Percentiles rank a stretch among this genome's conserved stretches.
phyloP scores from a whole-genome alignment of 768 basidiomycete species.

The Megacollybia marginata region DNA sequence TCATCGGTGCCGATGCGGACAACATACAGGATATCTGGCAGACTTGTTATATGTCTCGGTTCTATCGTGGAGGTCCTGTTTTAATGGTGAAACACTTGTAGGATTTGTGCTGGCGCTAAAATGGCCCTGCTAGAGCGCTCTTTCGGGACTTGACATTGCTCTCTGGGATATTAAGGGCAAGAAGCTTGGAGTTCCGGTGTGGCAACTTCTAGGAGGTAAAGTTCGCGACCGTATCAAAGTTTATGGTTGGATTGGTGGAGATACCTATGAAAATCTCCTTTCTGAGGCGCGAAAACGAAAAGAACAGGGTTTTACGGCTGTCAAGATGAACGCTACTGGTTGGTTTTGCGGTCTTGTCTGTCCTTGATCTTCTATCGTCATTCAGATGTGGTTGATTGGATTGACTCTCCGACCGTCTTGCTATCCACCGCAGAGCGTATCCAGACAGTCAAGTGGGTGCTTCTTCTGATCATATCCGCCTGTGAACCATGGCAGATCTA shows the following conservation, averaged over 20 bases:
- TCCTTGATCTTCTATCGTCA: neutral
- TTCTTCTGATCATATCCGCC: neutral
- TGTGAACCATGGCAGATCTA: slow-evolving; percentile 9
- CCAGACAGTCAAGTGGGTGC: slow-evolving; percentile 33
- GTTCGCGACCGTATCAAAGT: slow-evolving; percentile 53
- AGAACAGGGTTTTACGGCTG: slow-evolving; percentile 57
- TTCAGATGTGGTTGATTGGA: slow-evolving; percentile 36
- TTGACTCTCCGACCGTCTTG: slow-evolving; percentile 51
- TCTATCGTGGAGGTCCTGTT: slow-evolving; percentile 68
- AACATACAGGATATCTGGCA: slow-evolving; percentile 73
- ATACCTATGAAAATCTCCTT: slow-evolving; percentile 44
- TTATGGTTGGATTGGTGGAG: slow-evolving; percentile 56
- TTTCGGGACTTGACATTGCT: slow-evolving; percentile 61
- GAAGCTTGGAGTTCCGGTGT: slow-evolving; percentile 56
- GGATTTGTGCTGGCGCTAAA: slow-evolving; percentile 1
- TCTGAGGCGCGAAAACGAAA: slow-evolving; percentile 46
- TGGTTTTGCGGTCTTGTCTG: slow-evolving; percentile 4
- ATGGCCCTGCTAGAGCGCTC: slow-evolving; percentile 33
- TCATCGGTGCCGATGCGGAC: slow-evolving; percentile 54
- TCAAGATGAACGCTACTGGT: slow-evolving; percentile 70
- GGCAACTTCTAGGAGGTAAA: slow-evolving; percentile 64
- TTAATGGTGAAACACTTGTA: slow-evolving; percentile 41
- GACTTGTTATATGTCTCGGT: slow-evolving; percentile 55
- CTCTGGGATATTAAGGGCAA: slow-evolving; percentile 80
- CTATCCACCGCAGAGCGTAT: slow-evolving; percentile 46